Conservation (phyloP, 129 eudicot genomes). For the Pulicaria dysenterica region DNA sequence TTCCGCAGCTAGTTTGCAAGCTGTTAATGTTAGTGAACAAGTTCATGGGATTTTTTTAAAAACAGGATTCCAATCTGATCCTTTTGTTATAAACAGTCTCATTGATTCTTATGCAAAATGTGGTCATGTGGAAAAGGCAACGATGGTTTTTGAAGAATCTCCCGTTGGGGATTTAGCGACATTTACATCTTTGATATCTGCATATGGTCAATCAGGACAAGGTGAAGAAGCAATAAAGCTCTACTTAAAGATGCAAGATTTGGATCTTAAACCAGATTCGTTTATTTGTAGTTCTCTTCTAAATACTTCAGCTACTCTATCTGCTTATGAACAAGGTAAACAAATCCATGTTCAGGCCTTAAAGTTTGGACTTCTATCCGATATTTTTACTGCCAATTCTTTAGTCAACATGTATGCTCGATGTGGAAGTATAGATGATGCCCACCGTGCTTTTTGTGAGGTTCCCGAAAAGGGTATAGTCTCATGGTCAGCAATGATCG, state of each 20-base stretch:
- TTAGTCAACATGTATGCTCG: conserved; percentile 90
- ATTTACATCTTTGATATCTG: conserved; percentile 75
- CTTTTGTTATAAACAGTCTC: conserved; percentile 67
- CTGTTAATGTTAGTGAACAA: conserved; percentile 42
- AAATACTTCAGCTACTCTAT: conserved; percentile 74
- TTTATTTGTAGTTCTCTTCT: conserved; percentile 75
- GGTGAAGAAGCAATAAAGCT: conserved; percentile 91
- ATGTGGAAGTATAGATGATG: conserved; percentile 84
- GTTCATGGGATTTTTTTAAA: conserved; percentile 63
- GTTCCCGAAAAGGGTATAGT: conserved; percentile 65
- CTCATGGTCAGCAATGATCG: conserved; percentile 90
- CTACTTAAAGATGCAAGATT: conserved; percentile 55
- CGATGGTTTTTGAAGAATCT: conserved; percentile 58
- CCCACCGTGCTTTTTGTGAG: conserved; percentile 58
- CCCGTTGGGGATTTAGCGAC: conserved; percentile 61
- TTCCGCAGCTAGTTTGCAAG: conserved; percentile 62
- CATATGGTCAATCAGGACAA: conserved; percentile 74
- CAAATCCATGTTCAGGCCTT: conserved; percentile 76
- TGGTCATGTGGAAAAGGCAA: conserved; percentile 49
- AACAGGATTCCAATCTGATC: conserved; percentile 59
- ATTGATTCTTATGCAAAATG: conserved; percentile 76
- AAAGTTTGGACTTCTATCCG: conserved; percentile 63
- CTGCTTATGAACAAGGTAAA: conserved; percentile 90
- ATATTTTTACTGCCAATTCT: conserved; percentile 72
- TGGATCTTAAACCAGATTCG: conserved; percentile 65